Evolutionary conservation across 805 yeast species (phyloP).

Genomic region (Wickerhamomyces bisporus): DNA sequence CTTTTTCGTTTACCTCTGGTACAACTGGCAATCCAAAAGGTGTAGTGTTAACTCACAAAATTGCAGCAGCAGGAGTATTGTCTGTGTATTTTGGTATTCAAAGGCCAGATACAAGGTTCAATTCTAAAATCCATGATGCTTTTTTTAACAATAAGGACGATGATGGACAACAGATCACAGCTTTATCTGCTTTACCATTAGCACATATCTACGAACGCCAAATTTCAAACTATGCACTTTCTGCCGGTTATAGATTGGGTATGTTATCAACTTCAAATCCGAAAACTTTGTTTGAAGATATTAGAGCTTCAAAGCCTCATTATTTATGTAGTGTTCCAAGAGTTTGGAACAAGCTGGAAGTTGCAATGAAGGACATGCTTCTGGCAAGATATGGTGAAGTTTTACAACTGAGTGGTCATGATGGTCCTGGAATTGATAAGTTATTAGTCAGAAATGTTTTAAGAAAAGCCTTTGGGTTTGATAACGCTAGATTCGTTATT

Average conservation of each 20-base stretch:
- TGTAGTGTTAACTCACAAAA: constrained; percentile 49
- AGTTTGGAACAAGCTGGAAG: constrained; percentile 53
- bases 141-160: constrained; percentile 17
- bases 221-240: constrained; percentile 33
- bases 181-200: constrained; percentile 44
- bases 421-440: constrained; percentile 2
- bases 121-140: constrained; percentile 9
- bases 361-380: constrained; percentile 38
- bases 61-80: constrained; percentile 44
- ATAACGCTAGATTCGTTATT: constrained; percentile 31
- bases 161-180: constrained; percentile 25
- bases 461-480: constrained; percentile 40
- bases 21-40: constrained; percentile 77
- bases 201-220: constrained; percentile 54
- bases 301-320: constrained; percentile 47
- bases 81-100: constrained; percentile 28
- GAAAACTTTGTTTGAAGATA: constrained; percentile 50
- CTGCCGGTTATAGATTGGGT: constrained; percentile 35
- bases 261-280: constrained; percentile 42
- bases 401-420: not conserved
- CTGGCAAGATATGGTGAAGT: constrained; percentile 4
- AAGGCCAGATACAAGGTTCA: constrained; percentile 14
- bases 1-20: constrained; percentile 70
- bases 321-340: constrained; percentile 55
- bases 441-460: constrained; percentile 31